Evolutionary conservation across 192 early-diverging fungal species (phyloP), one percentile per base, ranked within the genome.

Genomic region (Cetraspora pellucida): DNA sequence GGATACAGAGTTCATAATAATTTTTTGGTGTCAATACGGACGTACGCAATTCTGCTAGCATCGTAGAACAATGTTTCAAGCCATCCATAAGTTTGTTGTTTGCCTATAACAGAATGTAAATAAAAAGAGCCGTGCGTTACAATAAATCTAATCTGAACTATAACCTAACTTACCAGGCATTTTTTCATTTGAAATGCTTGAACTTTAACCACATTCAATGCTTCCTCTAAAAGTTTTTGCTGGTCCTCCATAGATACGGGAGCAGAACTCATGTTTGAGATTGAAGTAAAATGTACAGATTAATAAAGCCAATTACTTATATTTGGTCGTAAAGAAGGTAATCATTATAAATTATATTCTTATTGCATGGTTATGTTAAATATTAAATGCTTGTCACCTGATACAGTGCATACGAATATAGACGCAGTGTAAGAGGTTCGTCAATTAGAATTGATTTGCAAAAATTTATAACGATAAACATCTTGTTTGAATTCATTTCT

Each of bases 1-100:
- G 89, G 89, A 79, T 89, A 92, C 94, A 99, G n/a, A 99, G 91
- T 85, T 99, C 97, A 84, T 99, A 99, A 86, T 99, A 99, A 81
- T 93, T 94, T 83, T 98, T 98, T 50, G 97, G 98, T 3, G 95
- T 95, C 71, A 99, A 86, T 7, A 93, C 89, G 43, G 96, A 95
- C 3, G 97, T 98, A 78, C 96, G 89, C 63, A 99, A 91, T 84
- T 99, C 98, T 23, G 92, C 90, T 13, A 98, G 90, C 96, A 99
- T 97, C 14, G 96, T 95, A 4, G 97, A 98, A 82, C 95, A 95
- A 84, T 98, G 94, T 81, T 98, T 98, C n/a, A 99, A 85, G 2
- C 95, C 96, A 80, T 99, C 98, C 91, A 97, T 95, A 44, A 98
- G 86, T 75, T 95, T 92, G 86, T 92, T 89, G 81, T 91, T 91